phyloP scores from a whole-genome alignment of 2,329 filamentous ascomycete species.

The Aspergillus hiratsukae region DNA sequence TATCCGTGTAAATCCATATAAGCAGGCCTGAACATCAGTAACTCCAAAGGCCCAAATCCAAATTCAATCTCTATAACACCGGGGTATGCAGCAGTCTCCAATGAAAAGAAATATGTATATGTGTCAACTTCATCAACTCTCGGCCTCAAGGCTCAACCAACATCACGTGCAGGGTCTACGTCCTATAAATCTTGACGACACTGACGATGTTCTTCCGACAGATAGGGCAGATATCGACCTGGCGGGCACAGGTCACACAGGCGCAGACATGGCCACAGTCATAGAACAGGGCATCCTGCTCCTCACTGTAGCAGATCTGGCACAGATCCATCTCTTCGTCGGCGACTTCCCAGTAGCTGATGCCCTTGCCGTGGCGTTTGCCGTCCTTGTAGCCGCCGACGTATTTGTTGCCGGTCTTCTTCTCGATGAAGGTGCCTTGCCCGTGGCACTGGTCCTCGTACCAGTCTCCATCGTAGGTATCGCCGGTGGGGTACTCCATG shows the following conservation, averaged over 20 bases:
- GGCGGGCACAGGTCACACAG: conserved; percentile 55
- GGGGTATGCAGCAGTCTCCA: conserved; percentile 17
- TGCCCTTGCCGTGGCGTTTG: conserved; percentile 58
- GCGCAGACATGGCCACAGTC: conserved; percentile 61
- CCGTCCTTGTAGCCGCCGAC: conserved; percentile 58
- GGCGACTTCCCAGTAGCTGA: conserved; percentile 58
- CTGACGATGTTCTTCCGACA: conserved; percentile 55
- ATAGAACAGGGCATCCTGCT: conserved; percentile 57
- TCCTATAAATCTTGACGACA: conserved; percentile 55
- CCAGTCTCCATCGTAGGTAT: conserved; percentile 47
- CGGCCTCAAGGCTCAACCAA: background rate
- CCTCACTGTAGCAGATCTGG: conserved; percentile 59
- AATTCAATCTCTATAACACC: conserved; percentile 6
- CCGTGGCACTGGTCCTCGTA: conserved; percentile 48
- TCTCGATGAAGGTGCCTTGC: conserved; percentile 53
- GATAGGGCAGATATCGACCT: conserved; percentile 58
- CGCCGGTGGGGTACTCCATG: conserved; percentile 54
- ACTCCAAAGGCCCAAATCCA: background rate
- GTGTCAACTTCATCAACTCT: background rate
- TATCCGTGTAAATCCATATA: background rate
- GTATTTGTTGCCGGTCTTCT: conserved; percentile 56
- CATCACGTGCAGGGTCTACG: conserved; percentile 19
- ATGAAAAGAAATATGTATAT: conserved; percentile 10
- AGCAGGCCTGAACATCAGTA: background rate
- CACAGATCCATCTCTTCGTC: conserved; percentile 58